Conservation (phyloP, 1,284 basidiomycete species). For the Puccinia polysora region DNA sequence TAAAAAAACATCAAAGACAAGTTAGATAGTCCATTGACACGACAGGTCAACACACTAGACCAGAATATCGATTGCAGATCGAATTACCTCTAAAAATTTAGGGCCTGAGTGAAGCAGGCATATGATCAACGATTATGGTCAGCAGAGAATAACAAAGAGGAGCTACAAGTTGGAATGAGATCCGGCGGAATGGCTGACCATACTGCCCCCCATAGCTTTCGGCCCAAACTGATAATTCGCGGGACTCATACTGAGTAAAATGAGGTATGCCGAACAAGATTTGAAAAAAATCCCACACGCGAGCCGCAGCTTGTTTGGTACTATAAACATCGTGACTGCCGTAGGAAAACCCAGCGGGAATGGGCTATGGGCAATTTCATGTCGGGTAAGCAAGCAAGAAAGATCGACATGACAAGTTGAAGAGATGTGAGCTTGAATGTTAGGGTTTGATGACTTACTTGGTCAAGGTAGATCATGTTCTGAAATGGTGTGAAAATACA, state of each 20-base stretch:
- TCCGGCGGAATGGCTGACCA: slow-evolving; percentile 16
- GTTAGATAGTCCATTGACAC: background rate
- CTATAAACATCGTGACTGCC: slow-evolving; percentile 32
- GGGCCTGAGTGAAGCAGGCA: slow-evolving; percentile 20
- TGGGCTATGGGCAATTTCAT: slow-evolving; percentile 52
- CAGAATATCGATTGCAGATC: background rate
- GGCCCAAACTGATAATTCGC: slow-evolving; percentile 33
- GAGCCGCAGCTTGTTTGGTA: slow-evolving; percentile 32
- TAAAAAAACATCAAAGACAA: background rate
- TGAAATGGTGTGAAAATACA: background rate
- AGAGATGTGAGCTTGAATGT: background rate
- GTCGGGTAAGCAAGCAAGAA: background rate
- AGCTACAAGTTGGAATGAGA: background rate
- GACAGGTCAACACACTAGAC: too few relatives aligned
- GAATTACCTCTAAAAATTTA: slow-evolving; percentile 34
- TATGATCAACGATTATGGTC: background rate
- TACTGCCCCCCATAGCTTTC: slow-evolving; percentile 44
- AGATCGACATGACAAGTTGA: background rate
- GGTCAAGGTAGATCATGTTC: slow-evolving; percentile 71
- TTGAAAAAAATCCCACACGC: slow-evolving; percentile 41
- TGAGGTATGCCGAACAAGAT: slow-evolving; percentile 26
- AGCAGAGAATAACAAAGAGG: background rate
- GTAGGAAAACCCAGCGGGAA: slow-evolving; percentile 45
- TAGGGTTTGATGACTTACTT: slow-evolving; percentile 49
- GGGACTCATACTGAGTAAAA: slow-evolving; percentile 28